Evolutionary conservation across 345 rosid species (phyloP).

Genomic region (Turnera subulata): DNA sequence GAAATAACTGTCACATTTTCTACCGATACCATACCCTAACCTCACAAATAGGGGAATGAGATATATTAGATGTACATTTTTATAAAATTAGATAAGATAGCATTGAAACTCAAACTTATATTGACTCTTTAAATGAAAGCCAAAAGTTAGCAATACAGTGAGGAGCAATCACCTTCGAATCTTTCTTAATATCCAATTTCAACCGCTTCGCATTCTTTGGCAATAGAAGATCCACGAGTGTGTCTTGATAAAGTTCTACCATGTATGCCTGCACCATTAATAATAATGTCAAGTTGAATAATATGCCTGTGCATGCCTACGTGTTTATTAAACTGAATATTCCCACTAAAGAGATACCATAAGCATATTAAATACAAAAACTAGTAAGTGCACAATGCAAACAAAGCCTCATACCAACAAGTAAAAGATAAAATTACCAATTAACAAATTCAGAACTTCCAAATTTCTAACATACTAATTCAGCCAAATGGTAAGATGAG

Average conservation of each 20-base stretch:
- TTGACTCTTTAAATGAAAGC: background rate
- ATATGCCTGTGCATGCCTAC: too few relatives aligned
- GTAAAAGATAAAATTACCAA: too few relatives aligned
- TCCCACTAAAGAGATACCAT: background rate
- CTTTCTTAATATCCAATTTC: conserved; percentile 93
- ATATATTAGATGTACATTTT: too few relatives aligned
- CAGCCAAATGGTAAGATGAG: background rate
- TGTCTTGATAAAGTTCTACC: conserved; percentile 97
- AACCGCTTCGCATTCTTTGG: conserved; percentile 63
- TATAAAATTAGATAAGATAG: too few relatives aligned
- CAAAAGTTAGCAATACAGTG: background rate
- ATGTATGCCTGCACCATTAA: conserved; percentile 68
- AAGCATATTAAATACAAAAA: background rate
- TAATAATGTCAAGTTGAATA: background rate
- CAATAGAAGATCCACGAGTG: conserved; percentile 74
- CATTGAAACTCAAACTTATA: too few relatives aligned
- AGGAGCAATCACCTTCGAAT: conserved; percentile 57
- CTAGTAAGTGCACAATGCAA: background rate
- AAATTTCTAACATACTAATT: background rate
- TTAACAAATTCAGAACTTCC: too few relatives aligned
- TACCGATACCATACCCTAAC: conserved; percentile 83
- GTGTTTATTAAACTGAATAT: too few relatives aligned
- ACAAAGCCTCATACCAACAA: too few relatives aligned
- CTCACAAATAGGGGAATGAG: conserved; percentile 17
- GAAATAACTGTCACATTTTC: conserved; percentile 78